Conservation (phyloP, 306 rosid genomes). For the Quercus bicolor region DNA sequence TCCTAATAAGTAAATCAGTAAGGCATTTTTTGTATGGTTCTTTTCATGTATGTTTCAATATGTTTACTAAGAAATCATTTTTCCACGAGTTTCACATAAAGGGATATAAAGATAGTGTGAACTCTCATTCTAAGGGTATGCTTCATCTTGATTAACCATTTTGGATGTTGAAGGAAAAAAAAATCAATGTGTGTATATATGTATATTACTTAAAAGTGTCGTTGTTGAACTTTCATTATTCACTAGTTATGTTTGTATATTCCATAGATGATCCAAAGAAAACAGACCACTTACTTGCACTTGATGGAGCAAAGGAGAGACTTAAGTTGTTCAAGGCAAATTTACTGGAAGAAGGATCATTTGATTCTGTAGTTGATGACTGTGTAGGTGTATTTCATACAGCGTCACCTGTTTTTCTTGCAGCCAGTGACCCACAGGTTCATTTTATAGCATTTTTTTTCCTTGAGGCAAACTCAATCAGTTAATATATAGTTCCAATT, state of each 20-base stretch:
- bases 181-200: too few species aligned
- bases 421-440: not conserved
- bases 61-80: too few species aligned
- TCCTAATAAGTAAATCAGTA: too few species aligned
- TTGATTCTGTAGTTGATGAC: slow-evolving; percentile 10
- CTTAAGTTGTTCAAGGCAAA: slow-evolving; percentile 6
- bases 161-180: too few species aligned
- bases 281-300: slow-evolving; percentile 21
- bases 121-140: too few species aligned
- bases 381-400: slow-evolving; percentile 13
- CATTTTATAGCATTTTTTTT: not conserved
- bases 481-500: not conserved
- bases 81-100: too few species aligned
- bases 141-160: too few species aligned
- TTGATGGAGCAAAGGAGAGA: slow-evolving; percentile 37
- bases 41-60: too few species aligned
- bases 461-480: not conserved
- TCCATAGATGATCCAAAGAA: slow-evolving; percentile 22
- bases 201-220: too few species aligned
- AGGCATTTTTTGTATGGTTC: too few species aligned
- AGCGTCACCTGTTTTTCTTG: not conserved
- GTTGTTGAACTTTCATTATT: too few species aligned
- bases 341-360: slow-evolving; percentile 16
- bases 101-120: too few species aligned
- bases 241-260: not conserved